phyloP scores from a whole-genome alignment of 805 yeast species.

The Candida morakotiae region DNA sequence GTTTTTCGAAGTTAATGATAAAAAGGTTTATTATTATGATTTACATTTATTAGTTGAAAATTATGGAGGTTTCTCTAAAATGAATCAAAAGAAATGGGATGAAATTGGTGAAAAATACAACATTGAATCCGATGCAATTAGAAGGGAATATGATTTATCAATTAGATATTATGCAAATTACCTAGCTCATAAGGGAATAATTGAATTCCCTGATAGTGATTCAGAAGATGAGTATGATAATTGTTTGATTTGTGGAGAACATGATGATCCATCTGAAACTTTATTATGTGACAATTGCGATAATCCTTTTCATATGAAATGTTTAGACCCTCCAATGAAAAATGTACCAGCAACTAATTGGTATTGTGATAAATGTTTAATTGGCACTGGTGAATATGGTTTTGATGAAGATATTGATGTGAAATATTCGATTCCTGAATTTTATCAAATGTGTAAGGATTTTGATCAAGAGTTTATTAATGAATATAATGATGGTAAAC shows the following conservation, averaged over 20 bases:
- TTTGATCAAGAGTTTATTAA: conserved; percentile 43
- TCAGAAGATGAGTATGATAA: conserved; percentile 31
- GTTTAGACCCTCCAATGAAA: conserved; percentile 56
- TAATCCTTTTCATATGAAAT: conserved; percentile 59
- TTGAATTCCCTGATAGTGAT: conserved; percentile 30
- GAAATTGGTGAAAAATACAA: conserved; percentile 21
- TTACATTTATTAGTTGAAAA: conserved; percentile 31
- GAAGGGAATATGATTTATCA: conserved; percentile 19
- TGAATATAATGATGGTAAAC: conserved; percentile 24
- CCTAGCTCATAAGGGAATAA: conserved; percentile 18
- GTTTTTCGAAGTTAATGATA: conserved; percentile 15
- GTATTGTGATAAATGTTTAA: conserved; percentile 81
- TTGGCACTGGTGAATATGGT: conserved; percentile 85
- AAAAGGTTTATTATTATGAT: conserved; percentile 33
- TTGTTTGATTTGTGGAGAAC: conserved; percentile 47
- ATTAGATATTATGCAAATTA: conserved; percentile 31
- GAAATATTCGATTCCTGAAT: conserved; percentile 55
- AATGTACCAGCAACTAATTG: conserved; percentile 58
- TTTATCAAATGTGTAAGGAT: conserved; percentile 50
- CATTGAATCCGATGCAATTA: conserved; percentile 15
- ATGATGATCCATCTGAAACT: conserved; percentile 43
- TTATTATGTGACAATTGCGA: conserved; percentile 75
- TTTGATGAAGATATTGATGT: conserved; percentile 63
- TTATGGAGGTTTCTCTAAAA: conserved; percentile 15
- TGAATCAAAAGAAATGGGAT: conserved; percentile 18